Percentiles rank a stretch among this genome's conserved stretches.
Conservation (phyloP, 306 rosid genomes). For the Potentilla sterilis region DNA sequence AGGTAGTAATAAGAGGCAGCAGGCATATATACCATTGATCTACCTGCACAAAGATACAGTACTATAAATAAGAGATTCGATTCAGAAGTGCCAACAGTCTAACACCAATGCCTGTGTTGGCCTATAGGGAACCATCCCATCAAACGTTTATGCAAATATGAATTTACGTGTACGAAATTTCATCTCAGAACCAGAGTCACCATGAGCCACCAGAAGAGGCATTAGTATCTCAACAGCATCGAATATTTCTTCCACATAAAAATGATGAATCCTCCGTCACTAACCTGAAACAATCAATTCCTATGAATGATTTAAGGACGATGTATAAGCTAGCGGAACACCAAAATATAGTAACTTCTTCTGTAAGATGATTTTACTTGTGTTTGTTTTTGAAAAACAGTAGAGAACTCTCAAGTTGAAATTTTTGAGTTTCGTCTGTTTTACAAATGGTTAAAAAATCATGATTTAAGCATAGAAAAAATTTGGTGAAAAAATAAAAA, state of each 20-base stretch:
- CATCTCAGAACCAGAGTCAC: background rate
- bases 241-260: background rate
- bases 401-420: too few relatives aligned
- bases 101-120: conserved; percentile 32
- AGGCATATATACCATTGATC: background rate
- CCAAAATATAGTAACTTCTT: too few relatives aligned
- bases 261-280: background rate
- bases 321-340: too few relatives aligned
- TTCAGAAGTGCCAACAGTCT: background rate
- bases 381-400: too few relatives aligned
- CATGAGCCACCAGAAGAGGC: background rate
- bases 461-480: too few relatives aligned
- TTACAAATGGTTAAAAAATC: too few relatives aligned
- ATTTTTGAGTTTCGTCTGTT: too few relatives aligned
- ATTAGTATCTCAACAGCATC: background rate
- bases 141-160: background rate
- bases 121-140: conserved; percentile 8
- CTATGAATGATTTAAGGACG: too few relatives aligned
- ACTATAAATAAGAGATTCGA: background rate
- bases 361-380: too few relatives aligned
- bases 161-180: background rate
- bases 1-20: background rate
- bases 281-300: background rate
- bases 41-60: background rate
- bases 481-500: too few relatives aligned